Base-by-base conservation (phyloP, 768 basidiomycete genomes). In the Tulasnella sp. region DNA sequence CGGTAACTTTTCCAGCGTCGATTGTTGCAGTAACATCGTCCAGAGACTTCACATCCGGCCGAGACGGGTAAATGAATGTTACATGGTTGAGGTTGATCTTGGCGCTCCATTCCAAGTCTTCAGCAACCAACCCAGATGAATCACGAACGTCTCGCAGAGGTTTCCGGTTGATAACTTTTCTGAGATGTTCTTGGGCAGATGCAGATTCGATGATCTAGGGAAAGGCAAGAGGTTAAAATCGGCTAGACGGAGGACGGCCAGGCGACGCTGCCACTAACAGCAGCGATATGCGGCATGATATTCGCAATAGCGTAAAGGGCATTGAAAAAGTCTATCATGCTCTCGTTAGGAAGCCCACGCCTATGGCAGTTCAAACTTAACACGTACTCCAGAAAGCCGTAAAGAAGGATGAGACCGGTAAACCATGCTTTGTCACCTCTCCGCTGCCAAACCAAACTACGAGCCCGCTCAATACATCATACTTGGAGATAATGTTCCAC, bases 31-130 rank as follows among this genome's bases (percentile, higher is more conserved):
- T 78, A 15, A 82, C 78, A 36, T 77, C 73, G 68, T 82, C 79
- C 11, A 83, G 77, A 0, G 78, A 79, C 54, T 81, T 80, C 9
- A 77, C 52, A 40, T 72, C 74, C 0, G 81, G 79, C 17, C 82
- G 77, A 34, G 80, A 80, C 2, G 82, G 82, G 76, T 82, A 83
- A 22, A 80, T 79, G 45, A 83, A 82, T 11, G 80, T 79, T 45
- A 82, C 81, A 71, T 80, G 76, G 12, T 80, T 77, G 17, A 83
- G 77, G 70, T 80, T 77, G 79, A 83, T 75, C 45, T 54, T 58
- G 52, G 74, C 58, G 17, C 29, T 54, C 74, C 64, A 67, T 36
- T 39, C 37, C 8, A 19, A 36, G 29, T 67, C 34, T 22, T 36
- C 36, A 37, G 58, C 22, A 45, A 11, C 11, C 29, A 58, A 15